Evolutionary conservation across 495 filamentous ascomycete genomes (phyloP).

Genomic region (Trichodelitschia bisporula): DNA sequence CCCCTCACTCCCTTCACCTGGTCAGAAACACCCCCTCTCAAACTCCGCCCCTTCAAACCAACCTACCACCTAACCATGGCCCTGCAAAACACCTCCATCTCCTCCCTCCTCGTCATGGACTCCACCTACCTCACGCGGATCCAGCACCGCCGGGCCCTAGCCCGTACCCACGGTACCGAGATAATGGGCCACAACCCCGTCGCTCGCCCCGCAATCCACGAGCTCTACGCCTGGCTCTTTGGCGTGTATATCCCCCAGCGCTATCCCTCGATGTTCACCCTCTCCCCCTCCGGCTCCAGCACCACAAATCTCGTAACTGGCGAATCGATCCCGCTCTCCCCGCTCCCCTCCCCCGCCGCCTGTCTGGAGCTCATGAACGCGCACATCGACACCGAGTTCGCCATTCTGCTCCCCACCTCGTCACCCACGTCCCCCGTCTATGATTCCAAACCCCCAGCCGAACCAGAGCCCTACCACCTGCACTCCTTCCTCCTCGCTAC

Average conservation of each 20-base stretch:
- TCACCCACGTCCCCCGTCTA: constrained; percentile 9
- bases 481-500: constrained; percentile 47
- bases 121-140: constrained; percentile 34
- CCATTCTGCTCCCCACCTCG: constrained; percentile 36
- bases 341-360: constrained; percentile 7
- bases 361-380: constrained; percentile 26
- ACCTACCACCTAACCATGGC: constrained; percentile 52
- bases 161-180: constrained; percentile 21
- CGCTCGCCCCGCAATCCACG: constrained; percentile 24
- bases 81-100: constrained; percentile 25
- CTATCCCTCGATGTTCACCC: constrained; percentile 36
- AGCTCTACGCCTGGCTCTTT: constrained; percentile 41
- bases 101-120: constrained; percentile 42
- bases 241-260: constrained; percentile 36
- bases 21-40: constrained; percentile 28
- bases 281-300: constrained; percentile 1
- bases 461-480: constrained; percentile 32
- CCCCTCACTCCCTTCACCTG: constrained; percentile 36
- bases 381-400: constrained; percentile 51
- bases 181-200: constrained; percentile 21
- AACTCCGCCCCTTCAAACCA: constrained; percentile 43
- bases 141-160: constrained; percentile 22
- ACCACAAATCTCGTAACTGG: constrained; percentile 21
- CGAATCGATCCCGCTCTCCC: constrained; percentile 18
- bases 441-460: constrained; percentile 10